phyloP scores from a whole-genome alignment of 139 green algal species.

The Auxenochlorella protothecoides region DNA sequence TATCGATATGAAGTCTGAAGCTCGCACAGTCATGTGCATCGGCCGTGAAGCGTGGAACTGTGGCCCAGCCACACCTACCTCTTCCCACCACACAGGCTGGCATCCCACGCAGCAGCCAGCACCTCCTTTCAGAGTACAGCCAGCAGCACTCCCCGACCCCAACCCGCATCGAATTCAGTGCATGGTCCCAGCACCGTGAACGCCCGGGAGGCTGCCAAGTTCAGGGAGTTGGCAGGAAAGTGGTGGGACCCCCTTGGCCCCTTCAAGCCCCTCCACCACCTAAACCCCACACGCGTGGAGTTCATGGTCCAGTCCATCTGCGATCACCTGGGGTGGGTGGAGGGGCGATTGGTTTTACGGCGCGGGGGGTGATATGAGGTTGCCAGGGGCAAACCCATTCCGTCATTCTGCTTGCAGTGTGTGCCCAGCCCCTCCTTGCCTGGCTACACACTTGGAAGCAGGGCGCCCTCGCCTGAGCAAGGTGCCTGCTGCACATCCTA shows the following conservation, averaged over 20 bases:
- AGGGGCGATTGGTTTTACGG: too few species aligned
- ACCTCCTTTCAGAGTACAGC: too few species aligned
- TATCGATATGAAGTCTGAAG: too few species aligned
- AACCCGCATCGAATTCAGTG: not conserved
- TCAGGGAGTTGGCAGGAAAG: conserved; percentile 50
- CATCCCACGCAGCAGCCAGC: too few species aligned
- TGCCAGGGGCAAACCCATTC: too few species aligned
- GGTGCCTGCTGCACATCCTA: not conserved
- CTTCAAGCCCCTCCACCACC: conserved; percentile 69
- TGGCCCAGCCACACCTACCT: too few species aligned
- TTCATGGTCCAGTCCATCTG: conserved; percentile 65
- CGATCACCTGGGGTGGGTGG: conserved; percentile 14
- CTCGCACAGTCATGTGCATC: too few species aligned
- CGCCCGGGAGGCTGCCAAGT: conserved; percentile 64
- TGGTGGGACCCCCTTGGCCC: conserved; percentile 75
- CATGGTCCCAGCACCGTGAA: conserved; percentile 34
- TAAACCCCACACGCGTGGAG: conserved; percentile 66
- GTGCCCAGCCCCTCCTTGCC: not conserved
- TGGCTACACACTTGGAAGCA: not conserved
- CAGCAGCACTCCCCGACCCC: too few species aligned
- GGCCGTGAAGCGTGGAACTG: too few species aligned
- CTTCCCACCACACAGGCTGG: too few species aligned
- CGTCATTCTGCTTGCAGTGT: too few species aligned
- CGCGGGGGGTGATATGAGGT: too few species aligned
- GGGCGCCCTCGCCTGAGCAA: not conserved